Evolutionary conservation across 192 early-diverging fungal genomes (phyloP).

Genomic region (Funneliformis mosseae): DNA sequence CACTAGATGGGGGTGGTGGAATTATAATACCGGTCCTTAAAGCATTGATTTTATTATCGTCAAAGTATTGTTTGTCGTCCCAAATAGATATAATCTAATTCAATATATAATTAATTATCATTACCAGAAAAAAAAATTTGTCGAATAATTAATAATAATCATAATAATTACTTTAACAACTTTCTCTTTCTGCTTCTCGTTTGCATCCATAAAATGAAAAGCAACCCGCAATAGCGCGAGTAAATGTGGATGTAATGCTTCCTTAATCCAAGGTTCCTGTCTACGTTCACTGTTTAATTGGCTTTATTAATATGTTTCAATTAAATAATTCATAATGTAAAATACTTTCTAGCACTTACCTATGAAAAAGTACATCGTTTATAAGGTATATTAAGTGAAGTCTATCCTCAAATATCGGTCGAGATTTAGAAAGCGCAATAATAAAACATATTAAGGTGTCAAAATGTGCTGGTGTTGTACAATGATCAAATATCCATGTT

Average conservation of each 20-base stretch:
- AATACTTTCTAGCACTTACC: conserved; percentile 33
- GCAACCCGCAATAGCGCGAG: conserved; percentile 48
- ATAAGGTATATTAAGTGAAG: conserved; percentile 55
- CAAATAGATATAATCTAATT: conserved; percentile 34
- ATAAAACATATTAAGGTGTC: conserved; percentile 43
- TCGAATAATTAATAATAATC: not conserved
- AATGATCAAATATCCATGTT: conserved; percentile 53
- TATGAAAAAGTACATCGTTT: conserved; percentile 56
- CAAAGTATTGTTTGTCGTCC: conserved; percentile 34
- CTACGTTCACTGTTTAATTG: conserved; percentile 41
- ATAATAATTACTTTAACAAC: conserved; percentile 50
- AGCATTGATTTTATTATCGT: conserved; percentile 27
- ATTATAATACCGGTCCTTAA: conserved; percentile 16
- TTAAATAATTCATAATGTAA: not conserved
- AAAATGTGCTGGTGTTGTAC: conserved; percentile 44
- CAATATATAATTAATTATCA: not conserved
- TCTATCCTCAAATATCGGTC: conserved; percentile 46
- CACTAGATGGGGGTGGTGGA: conserved; percentile 19
- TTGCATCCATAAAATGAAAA: conserved; percentile 47
- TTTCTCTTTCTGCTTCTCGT: conserved; percentile 45
- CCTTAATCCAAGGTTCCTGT: conserved; percentile 51
- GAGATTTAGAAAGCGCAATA: conserved; percentile 45
- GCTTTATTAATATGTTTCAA: not conserved
- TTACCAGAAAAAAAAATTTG: not conserved
- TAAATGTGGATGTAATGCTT: conserved; percentile 47